Percentiles rank a stretch among this genome's conserved stretches.
phyloP scores from a whole-genome alignment of 306 rosid species.

The Sphenostylis stenocarpa region DNA sequence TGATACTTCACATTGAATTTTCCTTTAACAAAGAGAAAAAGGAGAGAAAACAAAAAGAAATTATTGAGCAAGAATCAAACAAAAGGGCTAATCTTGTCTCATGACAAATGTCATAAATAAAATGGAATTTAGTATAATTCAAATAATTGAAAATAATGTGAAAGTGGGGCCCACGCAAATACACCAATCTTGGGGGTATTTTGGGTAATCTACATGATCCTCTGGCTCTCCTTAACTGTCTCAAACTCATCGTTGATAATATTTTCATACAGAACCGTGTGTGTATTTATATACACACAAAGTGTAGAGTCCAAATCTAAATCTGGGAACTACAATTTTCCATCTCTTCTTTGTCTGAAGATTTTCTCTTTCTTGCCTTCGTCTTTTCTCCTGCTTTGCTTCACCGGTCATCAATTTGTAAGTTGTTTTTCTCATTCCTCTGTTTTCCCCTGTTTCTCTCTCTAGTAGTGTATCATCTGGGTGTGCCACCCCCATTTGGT shows the following conservation, averaged over 20 bases:
- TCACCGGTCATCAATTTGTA: constrained; percentile 25
- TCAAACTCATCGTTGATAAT: neutral
- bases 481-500: constrained; percentile 12
- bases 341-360: neutral
- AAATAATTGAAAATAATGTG: neutral
- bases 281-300: neutral
- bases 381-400: neutral
- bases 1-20: too few relatives aligned
- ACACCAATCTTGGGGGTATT: neutral
- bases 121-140: neutral
- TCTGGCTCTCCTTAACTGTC: constrained; percentile 12
- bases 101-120: neutral
- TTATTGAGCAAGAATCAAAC: neutral
- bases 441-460: neutral
- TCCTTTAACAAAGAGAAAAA: neutral
- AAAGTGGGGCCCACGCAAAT: neutral
- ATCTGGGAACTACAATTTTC: constrained; percentile 19
- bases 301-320: constrained; percentile 32
- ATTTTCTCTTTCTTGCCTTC: neutral
- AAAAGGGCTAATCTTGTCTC: neutral
- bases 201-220: neutral
- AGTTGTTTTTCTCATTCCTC: constrained; percentile 13
- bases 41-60: neutral
- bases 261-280: constrained; percentile 1
- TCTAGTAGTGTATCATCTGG: neutral